Percentiles rank a stretch among this genome's conserved stretches.
These are phyloP conservation scores for Cladophialophora carrionii DNA, from an alignment of 2,329 filamentous ascomycete species.

Conservation along the genomic window DNA sequence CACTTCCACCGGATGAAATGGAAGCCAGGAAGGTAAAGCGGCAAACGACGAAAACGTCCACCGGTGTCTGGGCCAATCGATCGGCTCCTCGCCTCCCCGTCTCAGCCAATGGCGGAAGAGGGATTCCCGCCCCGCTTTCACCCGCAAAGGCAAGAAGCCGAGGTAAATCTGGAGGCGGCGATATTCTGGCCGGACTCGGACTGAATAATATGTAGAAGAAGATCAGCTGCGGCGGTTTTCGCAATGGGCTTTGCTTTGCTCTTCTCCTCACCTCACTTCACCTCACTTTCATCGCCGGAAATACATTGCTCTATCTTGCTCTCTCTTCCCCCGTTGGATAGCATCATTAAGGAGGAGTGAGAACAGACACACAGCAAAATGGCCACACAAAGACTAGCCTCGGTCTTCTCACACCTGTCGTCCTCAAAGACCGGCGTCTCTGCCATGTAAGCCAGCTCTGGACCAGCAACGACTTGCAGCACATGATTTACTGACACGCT, in stretches of 20 bases:
- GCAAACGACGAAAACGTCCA: slow-evolving; percentile 2
- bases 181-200: slow-evolving; percentile 4
- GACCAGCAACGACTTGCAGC: neutral
- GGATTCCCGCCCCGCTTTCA: neutral
- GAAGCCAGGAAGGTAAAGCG: slow-evolving; percentile 15
- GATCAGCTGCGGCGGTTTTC: neutral
- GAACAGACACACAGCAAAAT: slow-evolving; percentile 51
- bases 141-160: slow-evolving; percentile 13
- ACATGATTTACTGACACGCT: slow-evolving; percentile 3
- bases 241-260: slow-evolving; percentile 1
- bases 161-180: slow-evolving; percentile 20
- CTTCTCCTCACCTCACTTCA: neutral
- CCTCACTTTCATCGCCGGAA: neutral
- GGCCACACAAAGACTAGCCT: slow-evolving; percentile 83
- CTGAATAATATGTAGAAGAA: neutral
- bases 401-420: slow-evolving; percentile 82
- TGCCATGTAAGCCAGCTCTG: slow-evolving; percentile 67
- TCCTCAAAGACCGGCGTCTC: slow-evolving; percentile 72
- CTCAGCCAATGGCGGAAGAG: neutral
- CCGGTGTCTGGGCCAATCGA: neutral
- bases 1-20: slow-evolving; percentile 16
- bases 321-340: no score
- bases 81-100: neutral
- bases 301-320: neutral
- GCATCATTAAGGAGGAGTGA: neutral